Evolutionary conservation across 2,329 filamentous ascomycete genomes (phyloP).

Genomic region (Rutstroemia sydowiana): DNA sequence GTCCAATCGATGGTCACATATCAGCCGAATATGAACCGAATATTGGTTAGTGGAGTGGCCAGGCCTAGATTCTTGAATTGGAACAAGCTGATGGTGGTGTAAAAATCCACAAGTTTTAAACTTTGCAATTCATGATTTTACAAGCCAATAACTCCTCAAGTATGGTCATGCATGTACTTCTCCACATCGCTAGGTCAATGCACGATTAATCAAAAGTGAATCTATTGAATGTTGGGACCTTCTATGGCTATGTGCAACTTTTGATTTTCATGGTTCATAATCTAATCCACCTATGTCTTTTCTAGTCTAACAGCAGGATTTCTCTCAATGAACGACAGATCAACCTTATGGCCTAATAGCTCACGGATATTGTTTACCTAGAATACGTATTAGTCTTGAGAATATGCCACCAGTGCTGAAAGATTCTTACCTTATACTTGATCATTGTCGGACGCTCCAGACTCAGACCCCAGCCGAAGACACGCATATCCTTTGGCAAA

Average conservation of each 20-base stretch:
- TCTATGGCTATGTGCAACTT: not conserved
- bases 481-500: constrained; percentile 80
- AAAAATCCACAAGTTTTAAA: no score
- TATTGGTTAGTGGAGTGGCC: no score
- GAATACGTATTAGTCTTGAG: constrained; percentile 12
- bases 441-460: constrained; percentile 90
- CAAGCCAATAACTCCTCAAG: no score
- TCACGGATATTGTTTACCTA: constrained; percentile 48
- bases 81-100: no score
- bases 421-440: constrained; percentile 27
- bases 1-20: no score
- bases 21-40: no score
- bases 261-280: not conserved
- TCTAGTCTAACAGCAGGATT: constrained; percentile 80
- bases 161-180: no score
- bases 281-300: constrained; percentile 22
- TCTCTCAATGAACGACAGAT: constrained; percentile 83
- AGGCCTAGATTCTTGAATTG: no score
- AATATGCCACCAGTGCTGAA: no score
- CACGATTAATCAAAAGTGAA: not conserved
- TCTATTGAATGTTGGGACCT: not conserved
- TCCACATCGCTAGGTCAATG: no score
- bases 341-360: constrained; percentile 82
- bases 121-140: no score
- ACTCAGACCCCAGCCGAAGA: constrained; percentile 89